Percentiles rank a stretch among this genome's conserved stretches.
These are phyloP conservation scores for Colletotrichum higginsianum DNA, from an alignment of 2,329 filamentous ascomycete species.

Conservation along the genomic window DNA sequence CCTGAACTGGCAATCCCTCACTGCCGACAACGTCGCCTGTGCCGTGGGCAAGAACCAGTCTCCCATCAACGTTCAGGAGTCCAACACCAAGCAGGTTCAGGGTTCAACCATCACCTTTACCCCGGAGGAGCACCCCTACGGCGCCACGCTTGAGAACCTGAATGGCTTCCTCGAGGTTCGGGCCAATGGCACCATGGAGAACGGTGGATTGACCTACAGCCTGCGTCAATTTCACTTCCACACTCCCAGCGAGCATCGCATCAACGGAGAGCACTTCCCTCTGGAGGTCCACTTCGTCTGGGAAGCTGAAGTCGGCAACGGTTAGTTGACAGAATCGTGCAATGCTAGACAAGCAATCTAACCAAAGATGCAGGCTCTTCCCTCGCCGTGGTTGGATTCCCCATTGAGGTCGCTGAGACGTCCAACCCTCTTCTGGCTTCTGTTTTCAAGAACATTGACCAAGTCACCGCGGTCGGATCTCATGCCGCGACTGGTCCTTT, in stretches of 20 bases:
- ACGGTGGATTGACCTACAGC: conserved; percentile 57
- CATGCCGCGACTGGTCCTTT: conserved; percentile 55
- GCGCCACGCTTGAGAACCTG: conserved; percentile 64
- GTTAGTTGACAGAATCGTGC: not conserved
- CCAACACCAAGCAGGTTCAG: conserved; percentile 43
- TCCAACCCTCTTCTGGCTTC: conserved; percentile 51
- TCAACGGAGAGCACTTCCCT: conserved; percentile 59
- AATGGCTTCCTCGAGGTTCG: conserved; percentile 67
- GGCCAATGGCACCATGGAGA: conserved; percentile 61
- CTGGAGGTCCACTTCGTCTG: conserved; percentile 62
- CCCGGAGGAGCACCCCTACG: conserved; percentile 54
- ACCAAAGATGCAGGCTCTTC: conserved; percentile 45
- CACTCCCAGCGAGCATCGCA: conserved; percentile 71
- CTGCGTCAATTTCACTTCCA: conserved; percentile 74
- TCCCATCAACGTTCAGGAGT: conserved; percentile 66
- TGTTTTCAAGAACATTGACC: conserved; percentile 55
- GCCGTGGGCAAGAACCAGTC: conserved; percentile 66
- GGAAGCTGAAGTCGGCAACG: conserved; percentile 48
- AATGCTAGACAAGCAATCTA: conserved; percentile 39
- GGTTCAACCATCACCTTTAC: conserved; percentile 52
- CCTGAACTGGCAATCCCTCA: conserved; percentile 66
- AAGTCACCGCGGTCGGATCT: conserved; percentile 57
- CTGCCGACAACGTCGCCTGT: conserved; percentile 62
- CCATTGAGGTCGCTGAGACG: conserved; percentile 52
- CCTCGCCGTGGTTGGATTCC: conserved; percentile 56